Evolutionary conservation across 2,329 filamentous ascomycete species (phyloP).

Genomic region (Cadophora sp.): DNA sequence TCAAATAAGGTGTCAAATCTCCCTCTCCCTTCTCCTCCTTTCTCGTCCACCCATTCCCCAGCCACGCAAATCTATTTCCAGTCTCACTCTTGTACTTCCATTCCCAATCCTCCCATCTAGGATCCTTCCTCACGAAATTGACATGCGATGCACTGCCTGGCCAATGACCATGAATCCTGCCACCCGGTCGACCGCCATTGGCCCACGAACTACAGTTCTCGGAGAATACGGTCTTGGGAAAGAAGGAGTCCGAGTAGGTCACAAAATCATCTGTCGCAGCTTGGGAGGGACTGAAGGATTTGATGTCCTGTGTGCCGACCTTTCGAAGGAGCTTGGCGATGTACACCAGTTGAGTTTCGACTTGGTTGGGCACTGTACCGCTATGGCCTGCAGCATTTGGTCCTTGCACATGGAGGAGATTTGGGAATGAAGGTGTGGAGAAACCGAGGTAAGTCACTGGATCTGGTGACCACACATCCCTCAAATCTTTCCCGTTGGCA

Average conservation of each 20-base stretch:
- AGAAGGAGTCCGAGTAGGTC: constrained; percentile 64
- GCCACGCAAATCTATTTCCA: constrained; percentile 59
- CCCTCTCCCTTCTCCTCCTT: constrained; percentile 60
- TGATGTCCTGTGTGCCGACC: constrained; percentile 69
- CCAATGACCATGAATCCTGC: constrained; percentile 71
- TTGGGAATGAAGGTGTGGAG: constrained; percentile 70
- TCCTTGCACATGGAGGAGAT: constrained; percentile 69
- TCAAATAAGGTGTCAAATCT: constrained; percentile 71
- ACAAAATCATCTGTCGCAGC: constrained; percentile 69
- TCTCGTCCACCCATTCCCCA: constrained; percentile 71
- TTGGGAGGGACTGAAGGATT: constrained; percentile 61
- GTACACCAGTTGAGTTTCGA: constrained; percentile 71
- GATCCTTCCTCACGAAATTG: constrained; percentile 62
- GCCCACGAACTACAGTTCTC: constrained; percentile 76
- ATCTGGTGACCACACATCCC: constrained; percentile 61
- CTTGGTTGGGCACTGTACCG: constrained; percentile 70
- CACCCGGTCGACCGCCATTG: constrained; percentile 68
- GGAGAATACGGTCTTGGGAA: constrained; percentile 59
- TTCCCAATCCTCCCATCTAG: constrained; percentile 65
- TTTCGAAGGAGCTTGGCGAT: constrained; percentile 73
- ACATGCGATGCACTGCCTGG: constrained; percentile 71
- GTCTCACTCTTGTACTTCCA: constrained; percentile 54
- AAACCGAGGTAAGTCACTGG: constrained; percentile 73
- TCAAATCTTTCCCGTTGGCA: constrained; percentile 60
- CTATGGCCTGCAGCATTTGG: constrained; percentile 65